These are phyloP conservation scores for Camellia granthamiana DNA, from an alignment of 148 eudicot genomes.

Conservation along the genomic window DNA sequence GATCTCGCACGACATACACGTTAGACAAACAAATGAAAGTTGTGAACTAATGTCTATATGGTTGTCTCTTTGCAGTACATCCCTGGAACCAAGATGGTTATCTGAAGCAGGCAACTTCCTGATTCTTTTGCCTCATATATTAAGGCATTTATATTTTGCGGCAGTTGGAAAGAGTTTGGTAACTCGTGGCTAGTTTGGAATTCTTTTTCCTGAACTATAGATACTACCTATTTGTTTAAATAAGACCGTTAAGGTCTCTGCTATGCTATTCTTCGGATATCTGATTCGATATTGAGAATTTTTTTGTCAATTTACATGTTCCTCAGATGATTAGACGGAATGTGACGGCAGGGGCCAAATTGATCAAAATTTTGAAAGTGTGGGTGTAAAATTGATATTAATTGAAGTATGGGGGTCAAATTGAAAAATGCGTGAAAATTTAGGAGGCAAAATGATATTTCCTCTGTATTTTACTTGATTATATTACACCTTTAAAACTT, in stretches of 20 bases:
- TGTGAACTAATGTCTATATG: not conserved
- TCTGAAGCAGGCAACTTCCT: slow-evolving; percentile 62
- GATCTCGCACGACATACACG: not conserved
- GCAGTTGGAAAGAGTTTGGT: slow-evolving; percentile 13
- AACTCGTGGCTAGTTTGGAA: slow-evolving; percentile 1
- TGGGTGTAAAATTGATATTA: too few relatives aligned
- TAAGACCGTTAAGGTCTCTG: slow-evolving; percentile 1
- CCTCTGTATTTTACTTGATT: too few relatives aligned
- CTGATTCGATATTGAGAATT: not conserved
- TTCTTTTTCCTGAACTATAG: slow-evolving; percentile 12
- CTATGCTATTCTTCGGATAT: not conserved
- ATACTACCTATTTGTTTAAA: not conserved
- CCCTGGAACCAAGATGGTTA: slow-evolving; percentile 88
- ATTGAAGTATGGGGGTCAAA: too few relatives aligned
- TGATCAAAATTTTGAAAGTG: too few relatives aligned
- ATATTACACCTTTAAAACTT: too few relatives aligned
- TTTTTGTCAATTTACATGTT: not conserved
- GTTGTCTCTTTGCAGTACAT: slow-evolving; percentile 53
- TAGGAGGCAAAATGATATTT: too few relatives aligned
- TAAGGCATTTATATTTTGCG: not conserved
- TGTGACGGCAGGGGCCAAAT: too few relatives aligned
- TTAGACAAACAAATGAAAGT: not conserved
- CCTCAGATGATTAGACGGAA: not conserved
- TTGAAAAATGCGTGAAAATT: too few relatives aligned
- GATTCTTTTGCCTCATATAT: slow-evolving; percentile 5